Base-by-base conservation (phyloP, 768 basidiomycete genomes). In the Sporobolomyces phaffii region DNA sequence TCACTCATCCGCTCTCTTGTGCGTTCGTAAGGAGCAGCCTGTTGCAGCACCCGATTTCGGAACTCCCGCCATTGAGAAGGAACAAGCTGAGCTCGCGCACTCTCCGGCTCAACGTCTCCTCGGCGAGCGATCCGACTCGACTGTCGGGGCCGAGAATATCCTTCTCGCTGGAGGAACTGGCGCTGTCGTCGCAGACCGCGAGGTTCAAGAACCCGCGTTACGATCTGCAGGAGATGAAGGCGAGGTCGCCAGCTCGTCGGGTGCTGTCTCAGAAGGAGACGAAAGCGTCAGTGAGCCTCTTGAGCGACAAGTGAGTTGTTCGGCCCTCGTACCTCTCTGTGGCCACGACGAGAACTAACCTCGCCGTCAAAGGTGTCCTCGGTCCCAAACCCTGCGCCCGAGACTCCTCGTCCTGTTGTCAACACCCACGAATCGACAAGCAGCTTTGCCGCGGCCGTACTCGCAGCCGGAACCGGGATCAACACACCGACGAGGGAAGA, bases 61-160 rank as follows among this genome's bases (percentile, higher is more conserved):
- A 45, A 62, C 66, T 24, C 61, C 61, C 34, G 59, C 52, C 17
- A 33, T 68, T 57, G 61, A 68, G 28, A 62, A 68, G 49, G 61
- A 61, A 45, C 61, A 48, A n/a, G 48, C 60, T 43, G 48, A n/a
- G 0, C 66, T 68, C 50, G 56, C 56, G 15, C 5, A 14, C 26
- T 68, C 66, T 14, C 66, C 66, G n/a, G 66, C 66, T 9, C 66
- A 68, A 48, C 65, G 57, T n/a, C 49, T 68, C 26, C 60, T 68
- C 54, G 60, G 65, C 14, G 31, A 33, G 14, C 56, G 56, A 22
- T 44, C 56, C 15, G 56, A 58, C 15, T 40, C 54, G 20, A 41
- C 24, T 28, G 43, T 47, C 31, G 56, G 56, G 5, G 56, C 31
- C 36, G 65, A 67, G 53, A 45, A 53, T 14, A 11, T 41, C 48